These are phyloP conservation scores for Penicillium riverlandense DNA, from an alignment of 495 filamentous ascomycete genomes.

Conservation along the genomic window DNA sequence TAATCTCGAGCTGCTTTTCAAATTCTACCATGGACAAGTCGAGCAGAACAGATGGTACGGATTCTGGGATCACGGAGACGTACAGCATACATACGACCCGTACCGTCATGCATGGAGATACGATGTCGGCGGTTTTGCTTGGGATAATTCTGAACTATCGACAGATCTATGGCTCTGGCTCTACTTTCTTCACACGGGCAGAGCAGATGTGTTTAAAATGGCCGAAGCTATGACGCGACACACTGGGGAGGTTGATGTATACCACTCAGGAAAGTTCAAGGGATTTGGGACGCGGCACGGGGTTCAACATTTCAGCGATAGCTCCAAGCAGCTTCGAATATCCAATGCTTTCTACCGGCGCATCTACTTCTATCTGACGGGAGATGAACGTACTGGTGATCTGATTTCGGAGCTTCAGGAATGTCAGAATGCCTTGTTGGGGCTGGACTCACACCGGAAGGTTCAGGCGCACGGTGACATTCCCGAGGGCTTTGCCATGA, in stretches of 20 bases:
- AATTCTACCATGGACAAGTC: conserved; percentile 38
- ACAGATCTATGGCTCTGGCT: conserved; percentile 46
- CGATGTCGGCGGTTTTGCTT: conserved; percentile 45
- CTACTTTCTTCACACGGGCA: conserved; percentile 41
- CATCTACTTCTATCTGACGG: conserved; percentile 39
- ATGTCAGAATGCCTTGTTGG: conserved; percentile 24
- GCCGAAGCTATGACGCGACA: conserved; percentile 43
- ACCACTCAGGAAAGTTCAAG: conserved; percentile 39
- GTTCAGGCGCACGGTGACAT: conserved; percentile 31
- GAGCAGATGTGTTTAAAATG: conserved; percentile 37
- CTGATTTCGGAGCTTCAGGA: conserved; percentile 27
- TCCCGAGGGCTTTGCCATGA: conserved; percentile 25
- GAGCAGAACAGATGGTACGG: conserved; percentile 42
- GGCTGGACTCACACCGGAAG: conserved; percentile 40
- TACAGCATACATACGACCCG: conserved; percentile 44
- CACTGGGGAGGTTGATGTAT: conserved; percentile 44
- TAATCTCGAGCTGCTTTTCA: conserved; percentile 36
- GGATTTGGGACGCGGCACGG: conserved; percentile 46
- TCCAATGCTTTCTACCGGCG: conserved; percentile 38
- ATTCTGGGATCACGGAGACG: conserved; percentile 45
- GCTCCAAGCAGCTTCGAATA: conserved; percentile 43
- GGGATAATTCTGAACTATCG: conserved; percentile 49
- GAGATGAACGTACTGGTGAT: conserved; percentile 39
- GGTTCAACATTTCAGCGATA: conserved; percentile 44
- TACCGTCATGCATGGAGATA: conserved; percentile 46